Percentiles rank a stretch among this genome's conserved stretches.
Evolutionary conservation across 768 basidiomycete genomes (phyloP).

Genomic region (Tylopilus sp.): DNA sequence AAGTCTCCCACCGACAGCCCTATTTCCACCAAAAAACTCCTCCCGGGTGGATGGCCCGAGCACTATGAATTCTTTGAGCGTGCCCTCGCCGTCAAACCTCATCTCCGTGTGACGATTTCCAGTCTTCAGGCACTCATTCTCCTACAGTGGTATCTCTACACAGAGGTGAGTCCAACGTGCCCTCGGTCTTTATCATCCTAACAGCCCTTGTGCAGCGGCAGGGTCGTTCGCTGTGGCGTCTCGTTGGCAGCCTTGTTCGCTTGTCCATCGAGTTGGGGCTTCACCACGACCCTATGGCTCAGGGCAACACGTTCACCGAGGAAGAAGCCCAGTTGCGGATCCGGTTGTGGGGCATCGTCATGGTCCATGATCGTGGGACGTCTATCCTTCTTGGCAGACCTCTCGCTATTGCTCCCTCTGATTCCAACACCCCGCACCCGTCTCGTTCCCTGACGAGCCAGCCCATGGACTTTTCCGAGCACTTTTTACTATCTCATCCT

Average conservation of each 20-base stretch:
- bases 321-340: slow-evolving; percentile 78
- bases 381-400: slow-evolving; percentile 85
- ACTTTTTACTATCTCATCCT: slow-evolving; percentile 73
- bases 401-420: slow-evolving; percentile 76
- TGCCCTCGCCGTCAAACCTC: slow-evolving; percentile 74
- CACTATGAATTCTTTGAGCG: slow-evolving; percentile 84
- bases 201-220: slow-evolving; percentile 53
- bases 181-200: slow-evolving; percentile 2
- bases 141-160: slow-evolving; percentile 87
- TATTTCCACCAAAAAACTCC: slow-evolving; percentile 52
- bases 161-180: slow-evolving; percentile 52
- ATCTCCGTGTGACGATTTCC: slow-evolving; percentile 76
- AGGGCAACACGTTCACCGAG: slow-evolving; percentile 59
- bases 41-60: slow-evolving; percentile 65
- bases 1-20: slow-evolving; percentile 33
- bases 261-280: slow-evolving; percentile 80
- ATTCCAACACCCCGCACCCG: slow-evolving; percentile 77
- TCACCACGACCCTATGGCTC: slow-evolving; percentile 78
- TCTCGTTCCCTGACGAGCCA: slow-evolving; percentile 37
- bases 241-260: slow-evolving; percentile 81
- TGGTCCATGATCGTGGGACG: slow-evolving; percentile 85
- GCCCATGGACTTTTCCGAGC: slow-evolving; percentile 61
- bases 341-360: slow-evolving; percentile 80
- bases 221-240: slow-evolving; percentile 86
- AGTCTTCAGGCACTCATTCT: slow-evolving; percentile 82